phyloP scores from a whole-genome alignment of 352 stramenopile species.

The Thalassiosira mediterranea region DNA sequence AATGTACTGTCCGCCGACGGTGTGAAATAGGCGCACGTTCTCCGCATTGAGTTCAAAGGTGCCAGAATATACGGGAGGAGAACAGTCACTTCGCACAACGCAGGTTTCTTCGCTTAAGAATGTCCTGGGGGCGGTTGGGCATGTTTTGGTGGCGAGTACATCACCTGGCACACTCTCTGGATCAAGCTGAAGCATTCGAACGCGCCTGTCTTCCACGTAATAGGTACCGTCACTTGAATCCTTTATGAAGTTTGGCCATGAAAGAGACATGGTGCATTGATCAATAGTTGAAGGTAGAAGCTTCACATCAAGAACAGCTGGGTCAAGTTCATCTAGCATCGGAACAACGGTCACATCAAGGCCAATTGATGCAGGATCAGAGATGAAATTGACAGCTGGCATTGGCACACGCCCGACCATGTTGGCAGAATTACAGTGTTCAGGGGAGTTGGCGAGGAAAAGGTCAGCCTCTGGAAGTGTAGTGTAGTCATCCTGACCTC shows the following conservation, averaged over 20 bases:
- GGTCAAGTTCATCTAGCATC: neutral
- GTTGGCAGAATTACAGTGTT: slow-evolving; percentile 2
- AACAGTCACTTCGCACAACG: slow-evolving; percentile 9
- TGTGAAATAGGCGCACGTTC: neutral
- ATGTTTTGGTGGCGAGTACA: neutral
- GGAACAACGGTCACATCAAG: slow-evolving; percentile 1
- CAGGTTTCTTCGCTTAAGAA: slow-evolving; percentile 6
- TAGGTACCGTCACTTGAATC: slow-evolving; percentile 1
- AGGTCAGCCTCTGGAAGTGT: slow-evolving; percentile 1
- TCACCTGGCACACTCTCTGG: neutral
- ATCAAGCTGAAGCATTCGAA: neutral
- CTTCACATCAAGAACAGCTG: slow-evolving; percentile 12
- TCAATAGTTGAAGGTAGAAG: neutral
- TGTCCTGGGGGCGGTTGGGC: slow-evolving; percentile 2
- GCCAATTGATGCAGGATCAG: slow-evolving; percentile 1
- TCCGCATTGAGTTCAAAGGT: neutral
- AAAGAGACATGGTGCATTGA: neutral
- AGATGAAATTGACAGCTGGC: slow-evolving; percentile 1
- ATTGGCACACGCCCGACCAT: neutral
- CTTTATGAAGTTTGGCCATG: slow-evolving; percentile 5
- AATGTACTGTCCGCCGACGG: slow-evolving; percentile 3
- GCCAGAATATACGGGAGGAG: slow-evolving; percentile 3
- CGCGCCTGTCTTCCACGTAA: slow-evolving; percentile 4
- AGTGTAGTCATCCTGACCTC: neutral
- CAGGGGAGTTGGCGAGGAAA: neutral